These are phyloP conservation scores for Pholiota microspora DNA, from an alignment of 768 basidiomycete genomes.

Conservation along the genomic window DNA sequence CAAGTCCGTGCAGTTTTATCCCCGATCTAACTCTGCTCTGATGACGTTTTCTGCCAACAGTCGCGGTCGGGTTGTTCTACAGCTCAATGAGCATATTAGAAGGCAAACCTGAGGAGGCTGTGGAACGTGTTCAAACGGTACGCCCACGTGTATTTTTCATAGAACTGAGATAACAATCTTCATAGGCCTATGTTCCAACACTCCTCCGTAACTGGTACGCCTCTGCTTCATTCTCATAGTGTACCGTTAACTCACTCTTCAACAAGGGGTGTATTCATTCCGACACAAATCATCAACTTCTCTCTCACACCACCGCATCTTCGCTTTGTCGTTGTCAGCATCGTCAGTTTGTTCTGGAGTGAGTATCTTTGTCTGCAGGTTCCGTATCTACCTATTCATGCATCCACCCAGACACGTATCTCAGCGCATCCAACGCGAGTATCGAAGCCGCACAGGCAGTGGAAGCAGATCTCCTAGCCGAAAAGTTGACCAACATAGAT, in stretches of 20 bases:
- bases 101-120: constrained; percentile 54
- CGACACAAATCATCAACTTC: constrained; percentile 80
- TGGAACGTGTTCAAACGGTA: constrained; percentile 47
- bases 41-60: constrained; percentile 19
- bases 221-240: not conserved
- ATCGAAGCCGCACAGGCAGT: not conserved
- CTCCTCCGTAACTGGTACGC: constrained; percentile 73
- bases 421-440: not conserved
- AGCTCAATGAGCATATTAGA: constrained; percentile 80
- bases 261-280: constrained; percentile 77
- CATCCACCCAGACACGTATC: not conserved
- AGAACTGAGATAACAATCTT: not conserved
- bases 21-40: not conserved
- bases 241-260: too few species aligned
- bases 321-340: constrained; percentile 70
- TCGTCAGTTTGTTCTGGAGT: constrained; percentile 86
- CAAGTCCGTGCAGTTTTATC: constrained; percentile 38
- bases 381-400: not conserved
- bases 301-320: constrained; percentile 73
- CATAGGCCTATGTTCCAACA: constrained; percentile 68
- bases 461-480: not conserved
- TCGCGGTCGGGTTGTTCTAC: constrained; percentile 52
- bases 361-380: constrained; percentile 22
- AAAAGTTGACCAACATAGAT: not conserved
- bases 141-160: constrained; percentile 13